Conservation (phyloP, 805 yeast species). For the Candida ipomoeae region DNA sequence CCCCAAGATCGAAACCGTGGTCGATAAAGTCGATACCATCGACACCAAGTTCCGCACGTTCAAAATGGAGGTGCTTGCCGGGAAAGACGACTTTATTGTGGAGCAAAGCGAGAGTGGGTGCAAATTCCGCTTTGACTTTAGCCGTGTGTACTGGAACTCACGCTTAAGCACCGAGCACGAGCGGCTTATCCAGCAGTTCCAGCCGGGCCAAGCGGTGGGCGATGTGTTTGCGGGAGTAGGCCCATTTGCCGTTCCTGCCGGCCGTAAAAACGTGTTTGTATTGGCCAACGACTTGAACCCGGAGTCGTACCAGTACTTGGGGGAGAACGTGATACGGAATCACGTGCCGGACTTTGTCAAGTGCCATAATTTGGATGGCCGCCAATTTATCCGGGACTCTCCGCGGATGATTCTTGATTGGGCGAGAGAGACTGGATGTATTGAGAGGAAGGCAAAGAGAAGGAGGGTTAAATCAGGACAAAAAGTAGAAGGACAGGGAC, state of each 20-base stretch:
- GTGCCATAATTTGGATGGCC: slow-evolving; percentile 75
- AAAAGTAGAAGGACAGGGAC: no score
- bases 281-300: slow-evolving; percentile 95
- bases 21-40: slow-evolving; percentile 83
- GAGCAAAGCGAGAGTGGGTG: slow-evolving; percentile 88
- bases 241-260: slow-evolving; percentile 96
- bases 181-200: slow-evolving; percentile 60
- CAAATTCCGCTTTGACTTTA: slow-evolving; percentile 79
- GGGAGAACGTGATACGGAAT: slow-evolving; percentile 59
- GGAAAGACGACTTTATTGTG: slow-evolving; percentile 69
- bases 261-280: slow-evolving; percentile 71
- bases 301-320: slow-evolving; percentile 68
- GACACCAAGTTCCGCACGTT: slow-evolving; percentile 88
- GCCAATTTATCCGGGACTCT: slow-evolving; percentile 67
- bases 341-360: slow-evolving; percentile 56
- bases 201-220: slow-evolving; percentile 70
- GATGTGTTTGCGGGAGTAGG: slow-evolving; percentile 99
- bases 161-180: slow-evolving; percentile 92
- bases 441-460: slow-evolving; percentile 36
- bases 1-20: slow-evolving; percentile 78
- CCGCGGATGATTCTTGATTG: slow-evolving; percentile 49
- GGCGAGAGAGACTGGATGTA: slow-evolving; percentile 28
- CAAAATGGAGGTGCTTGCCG: slow-evolving; percentile 91
- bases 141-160: slow-evolving; percentile 96
- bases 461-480: slow-evolving; percentile 22